These are phyloP conservation scores for Naganishia friedmannii DNA, from an alignment of 768 basidiomycete genomes.

Conservation along the genomic window DNA sequence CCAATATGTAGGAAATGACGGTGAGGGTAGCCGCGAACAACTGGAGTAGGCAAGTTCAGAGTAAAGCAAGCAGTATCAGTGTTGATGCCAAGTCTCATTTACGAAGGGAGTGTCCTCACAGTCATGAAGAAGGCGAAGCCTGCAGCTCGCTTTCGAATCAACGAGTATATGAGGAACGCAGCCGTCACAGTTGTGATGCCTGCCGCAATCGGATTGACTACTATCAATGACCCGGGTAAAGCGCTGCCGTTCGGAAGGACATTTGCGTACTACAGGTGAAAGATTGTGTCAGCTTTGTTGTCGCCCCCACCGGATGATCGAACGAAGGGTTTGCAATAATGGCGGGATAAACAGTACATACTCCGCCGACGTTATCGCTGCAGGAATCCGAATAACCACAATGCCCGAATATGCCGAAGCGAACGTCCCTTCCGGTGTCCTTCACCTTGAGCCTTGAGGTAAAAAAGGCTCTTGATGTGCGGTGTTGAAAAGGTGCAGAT, in stretches of 20 bases:
- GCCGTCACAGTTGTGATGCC: slow-evolving; percentile 42
- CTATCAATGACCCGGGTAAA: slow-evolving; percentile 39
- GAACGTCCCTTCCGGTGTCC: slow-evolving; percentile 23
- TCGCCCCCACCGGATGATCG: not conserved
- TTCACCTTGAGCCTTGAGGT: slow-evolving; percentile 19
- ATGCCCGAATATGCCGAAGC: slow-evolving; percentile 47
- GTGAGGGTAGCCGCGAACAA: not conserved
- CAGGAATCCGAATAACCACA: slow-evolving; percentile 9
- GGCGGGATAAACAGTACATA: not conserved
- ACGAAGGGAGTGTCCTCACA: slow-evolving; percentile 33
- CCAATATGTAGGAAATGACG: slow-evolving; percentile 41
- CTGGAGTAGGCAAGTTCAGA: not conserved
- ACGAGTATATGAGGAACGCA: slow-evolving; percentile 34
- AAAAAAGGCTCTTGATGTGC: slow-evolving; percentile 43
- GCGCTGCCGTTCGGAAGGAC: slow-evolving; percentile 11
- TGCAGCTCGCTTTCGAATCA: slow-evolving; percentile 33
- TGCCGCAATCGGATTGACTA: slow-evolving; percentile 46
- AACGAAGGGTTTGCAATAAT: not conserved
- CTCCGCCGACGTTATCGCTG: not conserved
- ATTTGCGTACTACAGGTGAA: too few relatives aligned
- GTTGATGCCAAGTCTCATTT: not conserved
- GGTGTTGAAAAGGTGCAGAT: slow-evolving; percentile 45
- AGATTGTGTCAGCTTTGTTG: too few relatives aligned
- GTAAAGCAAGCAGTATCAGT: too few relatives aligned
- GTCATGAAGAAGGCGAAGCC: slow-evolving; percentile 36